Percentiles rank a stretch among this genome's conserved stretches.
Evolutionary conservation across 331 rosid species (phyloP).

Genomic region (Ulmus americana): DNA sequence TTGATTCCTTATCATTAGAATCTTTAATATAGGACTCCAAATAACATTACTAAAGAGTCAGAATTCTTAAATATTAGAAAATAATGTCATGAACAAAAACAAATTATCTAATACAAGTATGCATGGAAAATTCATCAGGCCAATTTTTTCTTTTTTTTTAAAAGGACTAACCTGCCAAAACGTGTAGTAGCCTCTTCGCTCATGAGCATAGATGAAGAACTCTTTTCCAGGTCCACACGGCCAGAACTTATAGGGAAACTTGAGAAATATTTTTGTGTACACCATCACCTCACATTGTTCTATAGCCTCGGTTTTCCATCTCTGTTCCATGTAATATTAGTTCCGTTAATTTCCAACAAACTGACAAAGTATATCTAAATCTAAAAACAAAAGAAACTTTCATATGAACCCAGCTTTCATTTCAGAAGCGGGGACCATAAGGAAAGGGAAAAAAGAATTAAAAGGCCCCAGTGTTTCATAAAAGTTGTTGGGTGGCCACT

Average conservation of each 20-base stretch:
- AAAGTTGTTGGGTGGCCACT: slow-evolving; percentile 2
- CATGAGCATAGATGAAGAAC: slow-evolving; percentile 95
- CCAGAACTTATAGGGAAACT: slow-evolving; percentile 86
- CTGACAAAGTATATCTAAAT: neutral
- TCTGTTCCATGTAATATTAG: slow-evolving; percentile 43
- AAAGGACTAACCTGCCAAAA: slow-evolving; percentile 85
- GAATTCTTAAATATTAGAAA: too few species aligned
- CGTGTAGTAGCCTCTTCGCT: slow-evolving; percentile 87
- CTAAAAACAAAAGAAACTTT: neutral
- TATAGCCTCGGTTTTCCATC: slow-evolving; percentile 87
- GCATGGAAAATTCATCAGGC: slow-evolving; percentile 16
- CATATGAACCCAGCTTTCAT: neutral
- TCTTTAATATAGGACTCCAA: too few species aligned
- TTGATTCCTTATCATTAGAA: too few species aligned
- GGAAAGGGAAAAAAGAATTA: neutral
- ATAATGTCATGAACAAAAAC: too few species aligned
- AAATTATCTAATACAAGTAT: neutral
- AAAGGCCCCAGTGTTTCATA: neutral
- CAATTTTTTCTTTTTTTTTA: neutral
- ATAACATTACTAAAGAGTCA: too few species aligned
- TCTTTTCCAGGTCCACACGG: slow-evolving; percentile 87
- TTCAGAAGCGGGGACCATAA: neutral
- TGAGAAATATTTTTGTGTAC: slow-evolving; percentile 86
- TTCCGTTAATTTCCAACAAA: neutral
- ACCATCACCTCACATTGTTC: slow-evolving; percentile 78